Evolutionary conservation across 805 yeast genomes (phyloP).

Genomic region (Yarrowia sp.): DNA sequence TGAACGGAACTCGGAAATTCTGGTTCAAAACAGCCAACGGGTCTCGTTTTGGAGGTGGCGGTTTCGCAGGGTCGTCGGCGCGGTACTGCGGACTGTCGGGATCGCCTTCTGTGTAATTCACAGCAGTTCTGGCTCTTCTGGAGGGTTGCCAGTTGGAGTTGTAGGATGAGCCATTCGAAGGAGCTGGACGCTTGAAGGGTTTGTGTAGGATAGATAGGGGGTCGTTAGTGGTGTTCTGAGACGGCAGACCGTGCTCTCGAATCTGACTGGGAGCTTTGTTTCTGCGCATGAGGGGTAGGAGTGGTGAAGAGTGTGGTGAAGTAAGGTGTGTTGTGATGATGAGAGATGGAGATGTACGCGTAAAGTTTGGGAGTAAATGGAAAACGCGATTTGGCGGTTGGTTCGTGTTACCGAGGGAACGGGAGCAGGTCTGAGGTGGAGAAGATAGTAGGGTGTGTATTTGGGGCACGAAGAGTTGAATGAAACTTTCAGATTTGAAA

Average conservation of each 20-base stretch:
- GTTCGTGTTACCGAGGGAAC: too few species aligned
- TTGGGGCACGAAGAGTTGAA: too few species aligned
- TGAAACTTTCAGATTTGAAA: too few species aligned
- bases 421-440: too few species aligned
- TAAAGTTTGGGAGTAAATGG: neutral
- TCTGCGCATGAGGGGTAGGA: neutral
- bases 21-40: conserved; percentile 37
- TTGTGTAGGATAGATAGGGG: neutral
- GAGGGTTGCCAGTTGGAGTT: conserved; percentile 30
- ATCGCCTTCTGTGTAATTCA: conserved; percentile 5
- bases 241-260: conserved; percentile 17
- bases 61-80: neutral
- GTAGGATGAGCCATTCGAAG: neutral
- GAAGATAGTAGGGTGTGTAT: too few species aligned
- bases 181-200: conserved; percentile 30
- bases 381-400: neutral
- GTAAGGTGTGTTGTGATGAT: neutral
- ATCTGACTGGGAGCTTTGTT: conserved; percentile 34
- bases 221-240: neutral
- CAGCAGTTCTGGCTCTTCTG: neutral
- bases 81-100: neutral
- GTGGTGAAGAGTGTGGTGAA: neutral
- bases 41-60: neutral
- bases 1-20: conserved; percentile 29
- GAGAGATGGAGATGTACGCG: neutral